Percentiles rank a stretch among this genome's conserved stretches.
These are phyloP conservation scores for Chrysoporthe deuterocubensis DNA, from an alignment of 2,329 filamentous ascomycete species.

Conservation along the genomic window DNA sequence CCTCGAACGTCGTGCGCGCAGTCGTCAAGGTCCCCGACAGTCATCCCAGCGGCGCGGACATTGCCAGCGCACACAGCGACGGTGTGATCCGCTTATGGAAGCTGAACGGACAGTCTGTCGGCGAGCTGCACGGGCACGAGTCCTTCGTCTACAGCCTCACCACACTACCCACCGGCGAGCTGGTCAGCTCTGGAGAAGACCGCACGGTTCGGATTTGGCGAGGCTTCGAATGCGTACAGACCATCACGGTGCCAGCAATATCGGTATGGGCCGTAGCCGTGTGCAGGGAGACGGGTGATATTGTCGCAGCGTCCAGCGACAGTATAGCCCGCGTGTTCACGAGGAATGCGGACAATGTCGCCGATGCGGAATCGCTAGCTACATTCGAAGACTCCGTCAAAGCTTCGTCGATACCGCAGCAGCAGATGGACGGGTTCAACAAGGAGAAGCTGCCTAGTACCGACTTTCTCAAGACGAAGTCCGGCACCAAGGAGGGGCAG, in stretches of 20 bases:
- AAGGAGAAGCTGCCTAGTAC: slow-evolving; percentile 90
- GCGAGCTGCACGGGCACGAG: slow-evolving; percentile 83
- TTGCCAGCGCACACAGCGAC: slow-evolving; percentile 94
- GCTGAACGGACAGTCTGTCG: slow-evolving; percentile 74
- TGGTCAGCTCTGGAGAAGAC: slow-evolving; percentile 92
- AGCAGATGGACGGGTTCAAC: slow-evolving; percentile 82
- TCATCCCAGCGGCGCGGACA: slow-evolving; percentile 84
- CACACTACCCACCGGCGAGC: slow-evolving; percentile 77
- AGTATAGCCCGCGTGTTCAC: slow-evolving; percentile 84
- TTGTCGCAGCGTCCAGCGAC: slow-evolving; percentile 92
- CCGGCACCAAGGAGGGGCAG: slow-evolving; percentile 94
- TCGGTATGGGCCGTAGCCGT: slow-evolving; percentile 95
- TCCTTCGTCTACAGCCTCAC: slow-evolving; percentile 92
- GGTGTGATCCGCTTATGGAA: slow-evolving; percentile 88
- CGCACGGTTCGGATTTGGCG: slow-evolving; percentile 91
- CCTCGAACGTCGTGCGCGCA: slow-evolving; percentile 85
- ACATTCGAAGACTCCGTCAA: slow-evolving; percentile 84
- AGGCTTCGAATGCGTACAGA: slow-evolving; percentile 82
- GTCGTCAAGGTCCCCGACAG: slow-evolving; percentile 77
- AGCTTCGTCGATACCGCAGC: slow-evolving; percentile 82
- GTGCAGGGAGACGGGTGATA: slow-evolving; percentile 81
- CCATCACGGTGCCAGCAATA: slow-evolving; percentile 94
- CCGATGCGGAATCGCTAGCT: slow-evolving; percentile 68
- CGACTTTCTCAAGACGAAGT: slow-evolving; percentile 80
- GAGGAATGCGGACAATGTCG: slow-evolving; percentile 69